Base-by-base conservation (phyloP, 2,329 filamentous ascomycete genomes). In the Periconia digitata region DNA sequence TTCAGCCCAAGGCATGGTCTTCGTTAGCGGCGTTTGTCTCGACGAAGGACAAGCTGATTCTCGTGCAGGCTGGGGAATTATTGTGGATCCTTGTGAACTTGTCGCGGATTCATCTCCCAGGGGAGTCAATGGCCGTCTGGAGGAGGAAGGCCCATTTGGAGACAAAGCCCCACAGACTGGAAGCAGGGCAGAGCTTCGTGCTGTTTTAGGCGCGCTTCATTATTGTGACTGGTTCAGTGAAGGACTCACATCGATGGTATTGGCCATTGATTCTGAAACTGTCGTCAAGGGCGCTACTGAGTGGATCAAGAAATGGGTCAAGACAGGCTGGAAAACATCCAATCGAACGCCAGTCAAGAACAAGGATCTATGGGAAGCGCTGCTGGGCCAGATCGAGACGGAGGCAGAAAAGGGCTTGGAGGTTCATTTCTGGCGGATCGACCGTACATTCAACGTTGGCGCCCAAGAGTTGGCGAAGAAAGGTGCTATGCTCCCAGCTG, bases 121-220 rank as follows among this genome's bases (percentile, higher is more conserved):
- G 4, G 27, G 3, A 57, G 22, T 70, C 65, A 38, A 43, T 38
- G 47, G 43, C 44, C 72, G 69, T 13, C 67, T 81, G 4, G 78
- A 81, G 59, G 58, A 53, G 3, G 44, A 64, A 29, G 77, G 79
- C 0, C 76, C 76, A 3, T 74, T 63, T 40, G 75, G 72, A 12
- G 62, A 72, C 13, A 45, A 15, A 0, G 47, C 60, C 35, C 42
- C 53, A 7, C 75, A 77, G 49, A 81, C 72, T 17, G 81, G 73
- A 66, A 79, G 82, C 53, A 72, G 80, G 4, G 81, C 81, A 3
- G 78, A 83, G 59, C 73, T 84, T 6, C 80, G 79, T 13, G 80
- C 79, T 6, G 77, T 76, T 5, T 75, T 82, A 40, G 76, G 72
- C 5, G 81, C 75, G 3, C 69, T 83, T 20, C 67, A 73, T 22